Evolutionary conservation across 805 yeast genomes (phyloP), one percentile per base, ranked within the genome.

Genomic region (Peterozyma xylosa): DNA sequence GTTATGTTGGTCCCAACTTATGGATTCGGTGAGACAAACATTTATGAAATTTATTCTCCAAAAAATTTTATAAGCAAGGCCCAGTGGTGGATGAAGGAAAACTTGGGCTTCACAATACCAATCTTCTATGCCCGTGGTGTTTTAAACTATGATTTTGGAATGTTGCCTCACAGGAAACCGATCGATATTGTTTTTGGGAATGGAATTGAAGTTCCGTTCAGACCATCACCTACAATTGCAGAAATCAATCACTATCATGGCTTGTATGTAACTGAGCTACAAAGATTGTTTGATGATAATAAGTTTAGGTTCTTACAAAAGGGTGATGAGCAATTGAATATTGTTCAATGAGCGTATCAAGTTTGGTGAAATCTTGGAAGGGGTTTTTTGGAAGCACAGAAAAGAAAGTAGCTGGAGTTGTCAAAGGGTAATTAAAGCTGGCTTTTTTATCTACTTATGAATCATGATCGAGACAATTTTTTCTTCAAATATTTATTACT

Each of bases 81-180:
- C 42, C 98, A 91, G 60, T 60, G 73, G 32, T 77, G 87, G 79
- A 58, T 91, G 56, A 91, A 93, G 54, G 67, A 67, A 29, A 70
- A 65, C 33, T 72, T 80, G 42, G 93, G 91, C 1, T 91, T 91
- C 62, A 90, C 99, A 0, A 55, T 93, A 5, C 99, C 99, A 1
- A 76, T 93, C 40, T 85, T 93, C 64, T 82, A 86, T 58, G 96
- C 96, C 1, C 70, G 98, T 38, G 97, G 98, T 0, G 70, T 93
- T 1, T 90, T 91, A 64, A 87, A 91, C 55, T 86, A 90, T 54
- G 96, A 89, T 58, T 86, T 85, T 64, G 99, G 99, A 0, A 64
- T 93, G 30, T 62, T 93, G 45, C 98, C 99, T 1, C 90, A 78
- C 59, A 71, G 97, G 51, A 75, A 82, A 42, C 86, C 86, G 2